Evolutionary conservation across 257 asterid species (phyloP).

Genomic region (Avicennia marina): DNA sequence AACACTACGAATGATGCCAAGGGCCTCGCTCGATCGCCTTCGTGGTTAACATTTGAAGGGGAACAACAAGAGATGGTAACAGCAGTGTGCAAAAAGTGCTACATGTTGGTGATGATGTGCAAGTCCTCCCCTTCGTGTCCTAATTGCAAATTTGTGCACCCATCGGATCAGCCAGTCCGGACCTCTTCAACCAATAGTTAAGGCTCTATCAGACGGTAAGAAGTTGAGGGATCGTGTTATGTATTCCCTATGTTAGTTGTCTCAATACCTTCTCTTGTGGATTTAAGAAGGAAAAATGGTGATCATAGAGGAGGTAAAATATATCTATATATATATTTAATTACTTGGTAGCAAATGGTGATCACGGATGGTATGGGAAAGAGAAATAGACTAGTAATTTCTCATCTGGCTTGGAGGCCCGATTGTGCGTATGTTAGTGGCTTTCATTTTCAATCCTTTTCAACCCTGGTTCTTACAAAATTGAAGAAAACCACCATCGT

Average conservation of each 20-base stretch:
- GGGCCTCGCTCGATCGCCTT: slow-evolving; percentile 38
- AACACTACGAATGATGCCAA: not conserved
- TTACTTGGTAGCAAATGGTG: not conserved
- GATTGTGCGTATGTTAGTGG: not conserved
- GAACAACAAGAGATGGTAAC: slow-evolving; percentile 68
- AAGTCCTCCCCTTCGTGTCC: slow-evolving; percentile 68
- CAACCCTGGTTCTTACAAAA: not conserved
- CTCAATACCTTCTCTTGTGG: not conserved
- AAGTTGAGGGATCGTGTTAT: too few species aligned
- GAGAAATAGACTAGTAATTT: not conserved
- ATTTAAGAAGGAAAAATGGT: not conserved
- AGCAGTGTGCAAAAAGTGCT: slow-evolving; percentile 75
- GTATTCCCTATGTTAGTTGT: not conserved
- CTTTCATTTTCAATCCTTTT: not conserved
- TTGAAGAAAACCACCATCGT: too few species aligned
- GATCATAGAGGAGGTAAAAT: not conserved
- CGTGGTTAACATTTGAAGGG: slow-evolving; percentile 56
- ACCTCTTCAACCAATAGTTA: slow-evolving; percentile 15
- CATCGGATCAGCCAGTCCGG: slow-evolving; percentile 32
- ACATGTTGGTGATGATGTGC: slow-evolving; percentile 72
- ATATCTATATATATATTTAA: not conserved
- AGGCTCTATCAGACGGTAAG: not conserved
- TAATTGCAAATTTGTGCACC: slow-evolving; percentile 67
- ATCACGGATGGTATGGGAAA: not conserved
- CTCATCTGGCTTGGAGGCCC: not conserved